Evolutionary conservation across 441 rosid genomes (phyloP).

Genomic region (Pelargonium fulgidum): DNA sequence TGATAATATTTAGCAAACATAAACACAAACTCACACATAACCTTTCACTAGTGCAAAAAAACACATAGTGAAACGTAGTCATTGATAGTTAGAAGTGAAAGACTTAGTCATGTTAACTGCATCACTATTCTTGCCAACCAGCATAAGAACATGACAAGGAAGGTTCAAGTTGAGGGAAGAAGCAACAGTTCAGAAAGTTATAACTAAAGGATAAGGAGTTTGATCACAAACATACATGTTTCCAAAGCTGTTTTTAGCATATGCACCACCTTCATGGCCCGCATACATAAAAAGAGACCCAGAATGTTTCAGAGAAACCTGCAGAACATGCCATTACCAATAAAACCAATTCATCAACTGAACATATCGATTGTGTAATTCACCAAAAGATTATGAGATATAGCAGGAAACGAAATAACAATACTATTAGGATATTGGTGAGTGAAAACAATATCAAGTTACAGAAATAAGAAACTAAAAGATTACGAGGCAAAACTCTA

Average conservation of each 20-base stretch:
- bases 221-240: slow-evolving; percentile 51
- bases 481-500: slow-evolving; percentile 2
- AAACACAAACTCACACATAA: background rate
- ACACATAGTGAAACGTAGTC: background rate
- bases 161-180: background rate
- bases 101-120: background rate
- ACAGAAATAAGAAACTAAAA: slow-evolving; percentile 4
- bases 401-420: background rate
- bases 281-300: slow-evolving; percentile 99
- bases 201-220: slow-evolving; percentile 6
- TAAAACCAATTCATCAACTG: slow-evolving; percentile 13
- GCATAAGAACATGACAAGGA: slow-evolving; percentile 16
- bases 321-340: slow-evolving; percentile 25
- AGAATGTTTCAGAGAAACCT: slow-evolving; percentile 95
- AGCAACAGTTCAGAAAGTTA: background rate
- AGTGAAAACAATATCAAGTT: background rate
- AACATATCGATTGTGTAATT: background rate
- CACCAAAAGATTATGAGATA: background rate
- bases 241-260: slow-evolving; percentile 98
- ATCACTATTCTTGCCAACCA: slow-evolving; percentile 10
- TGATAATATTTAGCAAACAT: background rate
- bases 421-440: background rate
- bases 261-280: slow-evolving; percentile 83
- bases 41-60: background rate
- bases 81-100: background rate